These are phyloP conservation scores for Phytophthora sp. DNA, from an alignment of 352 stramenopile species.

Conservation along the genomic window DNA sequence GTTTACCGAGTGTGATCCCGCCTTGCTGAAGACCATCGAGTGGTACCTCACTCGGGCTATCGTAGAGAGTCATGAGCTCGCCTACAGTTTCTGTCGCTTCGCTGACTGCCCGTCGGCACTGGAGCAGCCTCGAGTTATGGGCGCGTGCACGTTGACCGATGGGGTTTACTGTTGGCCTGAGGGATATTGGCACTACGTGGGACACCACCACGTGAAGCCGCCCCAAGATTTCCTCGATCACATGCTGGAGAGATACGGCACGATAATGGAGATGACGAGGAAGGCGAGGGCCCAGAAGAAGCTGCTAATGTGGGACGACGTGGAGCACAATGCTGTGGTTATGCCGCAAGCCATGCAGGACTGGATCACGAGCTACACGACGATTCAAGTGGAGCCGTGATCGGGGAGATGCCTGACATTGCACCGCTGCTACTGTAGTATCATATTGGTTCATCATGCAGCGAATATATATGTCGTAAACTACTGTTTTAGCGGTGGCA, in stretches of 20 bases:
- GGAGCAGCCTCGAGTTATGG: slow-evolving; percentile 57
- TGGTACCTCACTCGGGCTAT: slow-evolving; percentile 69
- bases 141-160: slow-evolving; percentile 80
- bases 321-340: slow-evolving; percentile 30
- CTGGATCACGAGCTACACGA: slow-evolving; percentile 73
- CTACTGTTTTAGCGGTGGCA: too few relatives aligned
- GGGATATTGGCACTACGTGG: slow-evolving; percentile 79
- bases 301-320: slow-evolving; percentile 64
- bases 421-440: too few relatives aligned
- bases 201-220: slow-evolving; percentile 66
- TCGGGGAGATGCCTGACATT: too few relatives aligned
- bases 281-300: slow-evolving; percentile 32
- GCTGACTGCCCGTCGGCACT: slow-evolving; percentile 44
- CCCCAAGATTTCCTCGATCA: slow-evolving; percentile 67
- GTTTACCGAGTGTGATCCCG: slow-evolving; percentile 31
- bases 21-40: slow-evolving; percentile 42
- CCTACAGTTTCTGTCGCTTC: slow-evolving; percentile 85
- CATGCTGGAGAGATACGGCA: slow-evolving; percentile 43
- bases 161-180: slow-evolving; percentile 82
- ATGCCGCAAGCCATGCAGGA: slow-evolving; percentile 73
- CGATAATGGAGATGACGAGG: slow-evolving; percentile 36
- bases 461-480: too few relatives aligned
- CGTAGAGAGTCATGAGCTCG: slow-evolving; percentile 81
- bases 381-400: slow-evolving; percentile 28
- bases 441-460: too few relatives aligned